Evolutionary conservation across 805 yeast species (phyloP).

Genomic region (Wickerhamomyces chambardii): DNA sequence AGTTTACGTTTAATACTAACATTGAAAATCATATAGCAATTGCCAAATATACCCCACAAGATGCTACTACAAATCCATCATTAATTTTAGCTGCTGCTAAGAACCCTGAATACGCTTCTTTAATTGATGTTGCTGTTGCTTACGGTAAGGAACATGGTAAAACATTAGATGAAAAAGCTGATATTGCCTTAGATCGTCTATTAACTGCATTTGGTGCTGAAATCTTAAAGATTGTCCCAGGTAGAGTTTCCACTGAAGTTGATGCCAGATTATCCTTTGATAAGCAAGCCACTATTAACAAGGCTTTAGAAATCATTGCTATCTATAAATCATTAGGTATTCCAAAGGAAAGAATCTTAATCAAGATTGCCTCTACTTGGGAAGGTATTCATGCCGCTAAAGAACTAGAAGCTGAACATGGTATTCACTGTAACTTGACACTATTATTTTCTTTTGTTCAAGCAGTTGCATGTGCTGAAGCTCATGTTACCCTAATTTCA

Average conservation of each 20-base stretch:
- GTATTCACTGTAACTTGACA: constrained; percentile 91
- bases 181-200: constrained; percentile 80
- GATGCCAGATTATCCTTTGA: constrained; percentile 97
- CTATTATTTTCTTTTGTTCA: constrained; percentile 90
- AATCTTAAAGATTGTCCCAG: constrained; percentile 92
- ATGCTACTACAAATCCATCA: constrained; percentile 98
- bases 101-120: constrained; percentile 79
- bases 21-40: constrained; percentile 34
- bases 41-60: constrained; percentile 97
- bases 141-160: constrained; percentile 65
- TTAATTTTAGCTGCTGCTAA: constrained; percentile 92
- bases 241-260: constrained; percentile 98
- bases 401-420: constrained; percentile 86
- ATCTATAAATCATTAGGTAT: constrained; percentile 84
- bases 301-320: constrained; percentile 86
- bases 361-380: constrained; percentile 97
- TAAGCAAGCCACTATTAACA: constrained; percentile 87
- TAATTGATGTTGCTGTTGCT: constrained; percentile 86
- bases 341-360: constrained; percentile 80
- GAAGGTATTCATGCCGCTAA: constrained; percentile 99
- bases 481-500: constrained; percentile 88
- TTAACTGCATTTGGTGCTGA: constrained; percentile 95
- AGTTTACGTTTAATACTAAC: constrained; percentile 1
- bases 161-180: constrained; percentile 54
- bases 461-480: constrained; percentile 99